Percentiles rank a stretch among this genome's conserved stretches.
These are phyloP conservation scores for Helichrysum umbraculigerum DNA, from an alignment of 129 eudicot genomes.

Conservation along the genomic window DNA sequence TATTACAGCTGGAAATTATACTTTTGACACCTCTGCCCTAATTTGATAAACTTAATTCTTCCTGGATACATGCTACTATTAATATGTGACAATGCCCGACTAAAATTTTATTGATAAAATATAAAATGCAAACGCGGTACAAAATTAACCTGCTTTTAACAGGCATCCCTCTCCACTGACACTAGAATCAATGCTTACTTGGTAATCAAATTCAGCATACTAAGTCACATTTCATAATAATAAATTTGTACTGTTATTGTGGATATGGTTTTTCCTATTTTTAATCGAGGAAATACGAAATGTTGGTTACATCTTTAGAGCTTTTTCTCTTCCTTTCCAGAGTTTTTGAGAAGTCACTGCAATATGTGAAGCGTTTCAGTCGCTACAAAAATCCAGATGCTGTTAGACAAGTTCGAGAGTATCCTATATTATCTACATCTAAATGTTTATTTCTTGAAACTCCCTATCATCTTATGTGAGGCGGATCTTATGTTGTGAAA, in stretches of 20 bases:
- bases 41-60: neutral
- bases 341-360: constrained; percentile 93
- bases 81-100: too few relatives aligned
- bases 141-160: too few relatives aligned
- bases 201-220: neutral
- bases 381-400: constrained; percentile 95
- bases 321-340: constrained; percentile 40
- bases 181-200: too few relatives aligned
- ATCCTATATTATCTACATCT: constrained; percentile 42
- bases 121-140: neutral
- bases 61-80: neutral
- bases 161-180: too few relatives aligned
- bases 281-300: neutral
- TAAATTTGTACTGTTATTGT: neutral
- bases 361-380: constrained; percentile 95
- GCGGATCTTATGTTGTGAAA: neutral
- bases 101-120: too few relatives aligned
- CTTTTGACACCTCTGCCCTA: neutral
- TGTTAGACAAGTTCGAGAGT: constrained; percentile 97
- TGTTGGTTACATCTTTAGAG: neutral
- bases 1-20: neutral
- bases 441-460: neutral
- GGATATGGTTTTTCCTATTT: neutral
- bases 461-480: neutral
- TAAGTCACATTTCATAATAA: neutral